Base-by-base conservation (phyloP, 192 early-diverging fungal genomes). In the Coemansia reversa region DNA sequence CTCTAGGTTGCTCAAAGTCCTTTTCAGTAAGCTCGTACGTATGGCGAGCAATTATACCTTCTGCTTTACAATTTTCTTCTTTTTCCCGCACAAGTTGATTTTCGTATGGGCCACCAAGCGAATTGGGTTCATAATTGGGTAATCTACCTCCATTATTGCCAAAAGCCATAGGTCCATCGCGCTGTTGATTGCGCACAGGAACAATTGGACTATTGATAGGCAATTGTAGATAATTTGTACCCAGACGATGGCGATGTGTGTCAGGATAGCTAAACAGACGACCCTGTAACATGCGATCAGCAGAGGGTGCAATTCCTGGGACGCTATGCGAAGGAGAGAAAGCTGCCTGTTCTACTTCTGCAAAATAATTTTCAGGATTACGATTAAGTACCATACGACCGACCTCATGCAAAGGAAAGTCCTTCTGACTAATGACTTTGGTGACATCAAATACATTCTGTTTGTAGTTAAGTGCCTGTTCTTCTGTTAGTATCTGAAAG, bases 311-410 rank as follows among this genome's bases (percentile, higher is more conserved):
- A 48, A 91, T 88, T 51, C 90, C 90, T 2, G 88, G 87, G 27
- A 89, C 82, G 65, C 87, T 69, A 64, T 86, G 80, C 25, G 87
- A 87, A 14, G 87, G 87, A 69, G 85, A 82, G 69, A 91, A 89
- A 9, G 87, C 88, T 0, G 82, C 85, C 65, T 91, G 89, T 79
- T 91, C 89, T 58, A 79, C 84, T 74, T 91, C 86, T 60, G 86
- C 84, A 84, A 89, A 89, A 84, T 88, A 90, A 74, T 91, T 87
- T 59, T 87, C 85, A 47, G 86, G 86, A 73, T 88, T 88, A 68
- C 83, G 79, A 83, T 91, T 76, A 23, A 91, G 74, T 33, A 85
- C 84, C 69, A 91, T 80, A 52, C 85, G 85, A 18, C 90, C 90
- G 51, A 90, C 81, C 63, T 85, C 80, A 24, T 84, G 82, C 42